Base-by-base conservation (phyloP, 129 eudicot species). In the Lactuca sativa region DNA sequence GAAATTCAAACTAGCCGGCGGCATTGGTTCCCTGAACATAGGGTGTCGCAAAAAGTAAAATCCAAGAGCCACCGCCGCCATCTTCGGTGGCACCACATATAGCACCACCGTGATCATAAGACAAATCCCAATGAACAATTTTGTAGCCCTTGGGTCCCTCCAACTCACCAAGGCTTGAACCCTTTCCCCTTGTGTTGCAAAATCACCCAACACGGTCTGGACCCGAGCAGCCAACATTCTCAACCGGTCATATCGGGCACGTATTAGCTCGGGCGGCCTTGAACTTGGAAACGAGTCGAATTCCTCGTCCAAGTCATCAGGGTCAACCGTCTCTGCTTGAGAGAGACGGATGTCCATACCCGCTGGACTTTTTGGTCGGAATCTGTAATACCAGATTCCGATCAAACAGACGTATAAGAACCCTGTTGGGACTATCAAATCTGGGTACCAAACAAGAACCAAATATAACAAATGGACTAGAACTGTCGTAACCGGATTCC, bases 11-110 rank as follows among this genome's bases (percentile, higher is more conserved):
- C 95, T 90, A 6, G 95, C 87, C 7, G 97, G 99, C 7, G 97
- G 99, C 99, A 90, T 95, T 2, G 99, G 97, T 71, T 95, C 99
- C 85, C 99, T 81, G 31, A 95, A 95, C 99, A 95, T 95, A 21
- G 99, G 99, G 72, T 95, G 99, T 37, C 99, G 86, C 70, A 95
- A 72, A 66, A 85, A 95, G 81, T 90, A 95, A 80, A 95, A 95
- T 15, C 99, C 99, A 18, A 95, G 86, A 32, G 99, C 99, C 79
- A 95, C 99, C 4, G 99, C 97, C 32, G 82, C 99, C 97, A 95
- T 95, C 55, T 95, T 95, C 0, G 99, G 83, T 7, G 99, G 99
- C 64, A 95, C 99, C 61, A 67, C 84, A 56, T 90, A 95, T 12
- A 95, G 59, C 56, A 82, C 84, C 51, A 90, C 77, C 21, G 99